A percentile compares a stretch with the other conserved stretches of the same genome.
Evolutionary conservation across 257 asterid species (phyloP).

Genomic region (Solanum lycopersicoides): DNA sequence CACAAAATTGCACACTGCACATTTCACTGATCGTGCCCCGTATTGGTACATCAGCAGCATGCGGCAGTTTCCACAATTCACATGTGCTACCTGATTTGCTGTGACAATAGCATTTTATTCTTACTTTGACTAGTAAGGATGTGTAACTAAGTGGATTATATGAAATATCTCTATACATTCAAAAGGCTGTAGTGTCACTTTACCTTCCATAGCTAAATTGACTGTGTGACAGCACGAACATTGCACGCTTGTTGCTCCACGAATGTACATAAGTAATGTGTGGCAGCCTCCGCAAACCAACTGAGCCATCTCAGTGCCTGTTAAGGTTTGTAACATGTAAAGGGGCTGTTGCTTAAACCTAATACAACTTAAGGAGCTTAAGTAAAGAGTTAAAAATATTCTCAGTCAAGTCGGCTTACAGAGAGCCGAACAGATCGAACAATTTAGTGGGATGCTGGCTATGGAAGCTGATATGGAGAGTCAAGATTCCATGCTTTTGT

Average conservation of each 20-base stretch:
- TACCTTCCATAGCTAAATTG: slow-evolving; percentile 49
- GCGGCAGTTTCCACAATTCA: slow-evolving; percentile 44
- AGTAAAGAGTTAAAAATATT: neutral
- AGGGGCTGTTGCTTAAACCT: neutral
- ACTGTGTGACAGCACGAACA: slow-evolving; percentile 56
- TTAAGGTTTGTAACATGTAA: neutral
- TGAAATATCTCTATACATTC: neutral
- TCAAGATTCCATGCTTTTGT: neutral
- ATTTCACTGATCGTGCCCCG: slow-evolving; percentile 45
- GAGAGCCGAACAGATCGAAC: neutral
- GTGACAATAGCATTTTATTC: neutral
- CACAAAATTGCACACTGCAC: slow-evolving; percentile 53
- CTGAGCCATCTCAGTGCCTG: slow-evolving; percentile 61
- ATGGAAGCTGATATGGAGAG: neutral
- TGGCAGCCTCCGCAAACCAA: slow-evolving; percentile 52
- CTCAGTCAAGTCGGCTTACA: neutral
- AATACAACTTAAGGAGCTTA: neutral
- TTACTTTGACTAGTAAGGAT: neutral
- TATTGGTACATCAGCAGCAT: slow-evolving; percentile 44
- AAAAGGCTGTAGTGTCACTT: neutral
- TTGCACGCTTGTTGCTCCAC: slow-evolving; percentile 52
- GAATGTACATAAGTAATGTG: slow-evolving; percentile 45
- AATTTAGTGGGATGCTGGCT: neutral
- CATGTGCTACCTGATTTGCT: slow-evolving; percentile 62
- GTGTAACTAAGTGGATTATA: neutral